Evolutionary conservation across 495 filamentous ascomycete genomes (phyloP).

Genomic region (Letharia lupina): DNA sequence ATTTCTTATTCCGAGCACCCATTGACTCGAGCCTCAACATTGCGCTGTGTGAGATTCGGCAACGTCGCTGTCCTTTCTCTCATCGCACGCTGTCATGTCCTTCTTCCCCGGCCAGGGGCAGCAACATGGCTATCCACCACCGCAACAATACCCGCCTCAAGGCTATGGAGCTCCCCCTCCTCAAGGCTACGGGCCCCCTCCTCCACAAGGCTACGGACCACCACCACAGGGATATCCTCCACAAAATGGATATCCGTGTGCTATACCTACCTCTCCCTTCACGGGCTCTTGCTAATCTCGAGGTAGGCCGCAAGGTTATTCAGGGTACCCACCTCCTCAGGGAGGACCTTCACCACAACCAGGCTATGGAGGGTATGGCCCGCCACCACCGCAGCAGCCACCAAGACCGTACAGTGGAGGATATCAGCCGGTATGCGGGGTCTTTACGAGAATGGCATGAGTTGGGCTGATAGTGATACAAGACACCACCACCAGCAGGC

Average conservation of each 20-base stretch:
- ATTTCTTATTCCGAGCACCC: background rate
- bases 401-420: constrained; percentile 36
- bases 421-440: constrained; percentile 35
- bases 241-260: constrained; percentile 20
- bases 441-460: constrained; percentile 3
- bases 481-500: constrained; percentile 28
- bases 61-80: background rate
- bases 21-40: background rate
- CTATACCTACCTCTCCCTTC: too few species aligned
- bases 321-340: constrained; percentile 42
- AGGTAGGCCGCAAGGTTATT: constrained; percentile 22
- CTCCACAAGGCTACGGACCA: constrained; percentile 21
- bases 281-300: constrained; percentile 1
- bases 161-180: constrained; percentile 31
- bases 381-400: constrained; percentile 30
- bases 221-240: constrained; percentile 20
- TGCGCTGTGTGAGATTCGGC: background rate
- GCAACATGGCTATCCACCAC: constrained; percentile 42
- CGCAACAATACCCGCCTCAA: constrained; percentile 33
- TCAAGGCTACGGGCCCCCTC: constrained; percentile 28
- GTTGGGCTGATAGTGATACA: constrained; percentile 28
- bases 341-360: constrained; percentile 31
- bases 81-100: constrained; percentile 33
- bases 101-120: constrained; percentile 42
- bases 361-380: constrained; percentile 41